A percentile compares a stretch with the other conserved stretches of the same genome.
Conservation (phyloP, 495 filamentous ascomycete species). For the Podospora pseudocomata region DNA sequence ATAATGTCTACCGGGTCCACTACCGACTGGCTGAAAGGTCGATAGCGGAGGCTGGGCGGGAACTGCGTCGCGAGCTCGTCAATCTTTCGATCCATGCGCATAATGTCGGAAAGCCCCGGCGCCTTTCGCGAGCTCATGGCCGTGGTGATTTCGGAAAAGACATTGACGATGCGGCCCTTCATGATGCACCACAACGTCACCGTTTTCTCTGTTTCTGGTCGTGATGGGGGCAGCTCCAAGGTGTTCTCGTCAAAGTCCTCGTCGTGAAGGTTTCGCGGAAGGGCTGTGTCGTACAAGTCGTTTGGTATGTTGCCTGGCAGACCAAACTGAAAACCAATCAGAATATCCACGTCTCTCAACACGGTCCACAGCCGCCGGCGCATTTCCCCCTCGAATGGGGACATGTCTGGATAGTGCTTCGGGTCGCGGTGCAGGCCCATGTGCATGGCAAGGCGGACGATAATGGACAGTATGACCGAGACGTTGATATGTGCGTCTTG, state of each 20-base stretch:
- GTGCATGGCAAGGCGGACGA: constrained; percentile 38
- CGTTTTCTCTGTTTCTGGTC: constrained; percentile 37
- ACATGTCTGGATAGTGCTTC: constrained; percentile 34
- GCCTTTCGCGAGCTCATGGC: constrained; percentile 24
- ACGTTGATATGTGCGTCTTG: constrained; percentile 36
- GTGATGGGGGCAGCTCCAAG: constrained; percentile 33
- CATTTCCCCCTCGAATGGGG: constrained; percentile 37
- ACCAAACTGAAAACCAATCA: constrained; percentile 32
- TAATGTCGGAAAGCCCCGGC: constrained; percentile 30
- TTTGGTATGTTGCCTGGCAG: constrained; percentile 29
- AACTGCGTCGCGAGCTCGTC: constrained; percentile 25
- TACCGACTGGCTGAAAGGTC: constrained; percentile 21
- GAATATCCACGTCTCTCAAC: constrained; percentile 28
- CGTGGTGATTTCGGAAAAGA: constrained; percentile 25
- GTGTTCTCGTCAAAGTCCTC: constrained; percentile 34
- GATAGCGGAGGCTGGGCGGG: constrained; percentile 25
- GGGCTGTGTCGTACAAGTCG: constrained; percentile 32
- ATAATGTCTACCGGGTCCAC: constrained; percentile 31
- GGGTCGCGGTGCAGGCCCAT: constrained; percentile 43
- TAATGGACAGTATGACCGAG: constrained; percentile 39
- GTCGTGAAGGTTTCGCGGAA: constrained; percentile 39
- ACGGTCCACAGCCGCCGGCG: constrained; percentile 37
- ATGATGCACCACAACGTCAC: constrained; percentile 25
- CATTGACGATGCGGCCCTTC: constrained; percentile 26
- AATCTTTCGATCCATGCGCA: constrained; percentile 32